Percentiles rank a stretch among this genome's conserved stretches.
phyloP scores from a whole-genome alignment of 2,329 filamentous ascomycete genomes.

The Neoascochyta sp. region DNA sequence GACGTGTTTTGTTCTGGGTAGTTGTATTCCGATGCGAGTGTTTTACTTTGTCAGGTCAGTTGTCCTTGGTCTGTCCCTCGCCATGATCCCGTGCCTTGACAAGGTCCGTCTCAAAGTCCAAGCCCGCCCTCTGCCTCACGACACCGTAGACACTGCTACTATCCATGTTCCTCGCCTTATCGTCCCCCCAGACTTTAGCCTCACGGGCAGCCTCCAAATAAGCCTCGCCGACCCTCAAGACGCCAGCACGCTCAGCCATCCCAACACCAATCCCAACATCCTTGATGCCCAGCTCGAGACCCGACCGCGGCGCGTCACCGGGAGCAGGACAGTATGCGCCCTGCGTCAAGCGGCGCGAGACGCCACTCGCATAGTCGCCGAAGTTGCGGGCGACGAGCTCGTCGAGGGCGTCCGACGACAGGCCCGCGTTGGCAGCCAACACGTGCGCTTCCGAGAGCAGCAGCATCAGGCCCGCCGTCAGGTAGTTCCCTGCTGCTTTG shows the following conservation, averaged over 20 bases:
- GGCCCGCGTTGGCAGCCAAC: constrained; percentile 46
- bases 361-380: constrained; percentile 22
- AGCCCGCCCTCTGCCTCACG: constrained; percentile 43
- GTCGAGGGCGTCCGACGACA: constrained; percentile 43
- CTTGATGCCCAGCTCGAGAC: constrained; percentile 50
- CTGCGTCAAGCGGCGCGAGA: constrained; percentile 24
- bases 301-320: constrained; percentile 45
- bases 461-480: constrained; percentile 51
- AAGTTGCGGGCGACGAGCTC: constrained; percentile 40
- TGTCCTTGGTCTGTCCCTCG: too few relatives aligned
- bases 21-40: too few relatives aligned
- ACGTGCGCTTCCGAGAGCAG: constrained; percentile 50
- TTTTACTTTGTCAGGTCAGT: too few relatives aligned
- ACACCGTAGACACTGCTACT: constrained; percentile 52
- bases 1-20: too few relatives aligned
- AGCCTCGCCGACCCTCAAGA: constrained; percentile 44
- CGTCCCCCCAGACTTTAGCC: constrained; percentile 41
- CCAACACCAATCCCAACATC: constrained; percentile 51
- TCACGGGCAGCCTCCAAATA: constrained; percentile 44
- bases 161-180: constrained; percentile 42
- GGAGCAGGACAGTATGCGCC: constrained; percentile 24
- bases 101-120: constrained; percentile 45
- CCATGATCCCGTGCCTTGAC: too few relatives aligned
- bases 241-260: constrained; percentile 41
- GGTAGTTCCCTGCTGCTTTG: constrained; percentile 50